A percentile compares a stretch with the other conserved stretches of the same genome.
phyloP scores from a whole-genome alignment of 257 asterid species.

The Ilex asprella region DNA sequence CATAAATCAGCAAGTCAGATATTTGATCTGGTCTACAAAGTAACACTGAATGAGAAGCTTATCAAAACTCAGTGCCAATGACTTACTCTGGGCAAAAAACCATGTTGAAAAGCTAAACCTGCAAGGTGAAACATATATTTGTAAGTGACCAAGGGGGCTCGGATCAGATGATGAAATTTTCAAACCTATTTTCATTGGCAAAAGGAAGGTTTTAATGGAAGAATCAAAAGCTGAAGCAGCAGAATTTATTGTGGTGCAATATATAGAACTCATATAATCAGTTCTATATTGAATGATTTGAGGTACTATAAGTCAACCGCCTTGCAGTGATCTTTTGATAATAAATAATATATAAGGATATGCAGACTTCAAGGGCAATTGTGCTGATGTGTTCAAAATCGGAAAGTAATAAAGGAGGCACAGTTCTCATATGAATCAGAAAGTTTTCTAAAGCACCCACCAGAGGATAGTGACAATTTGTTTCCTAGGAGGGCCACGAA shows the following conservation, averaged over 20 bases:
- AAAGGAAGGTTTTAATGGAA: too few relatives aligned
- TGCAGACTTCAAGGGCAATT: neutral
- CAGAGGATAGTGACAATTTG: conserved; percentile 47
- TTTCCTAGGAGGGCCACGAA: conserved; percentile 53
- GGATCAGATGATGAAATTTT: too few relatives aligned
- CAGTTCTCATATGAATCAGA: neutral
- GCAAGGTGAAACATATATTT: conserved; percentile 13
- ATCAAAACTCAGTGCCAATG: neutral
- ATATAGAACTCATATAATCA: too few relatives aligned
- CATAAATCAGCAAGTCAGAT: neutral
- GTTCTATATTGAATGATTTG: too few relatives aligned
- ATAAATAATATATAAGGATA: neutral
- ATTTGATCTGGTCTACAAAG: neutral
- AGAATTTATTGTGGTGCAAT: too few relatives aligned
- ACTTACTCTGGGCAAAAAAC: conserved; percentile 39
- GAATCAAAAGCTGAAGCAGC: too few relatives aligned
- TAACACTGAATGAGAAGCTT: neutral
- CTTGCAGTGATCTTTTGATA: neutral
- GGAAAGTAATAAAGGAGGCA: neutral
- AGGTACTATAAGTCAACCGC: too few relatives aligned
- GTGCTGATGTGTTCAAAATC: neutral
- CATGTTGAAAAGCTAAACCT: conserved; percentile 46
- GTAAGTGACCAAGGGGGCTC: neutral
- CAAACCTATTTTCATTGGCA: too few relatives aligned
- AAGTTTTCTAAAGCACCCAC: conserved; percentile 19